Conservation (phyloP, 1,284 basidiomycete genomes). For the Melampsora americana region DNA sequence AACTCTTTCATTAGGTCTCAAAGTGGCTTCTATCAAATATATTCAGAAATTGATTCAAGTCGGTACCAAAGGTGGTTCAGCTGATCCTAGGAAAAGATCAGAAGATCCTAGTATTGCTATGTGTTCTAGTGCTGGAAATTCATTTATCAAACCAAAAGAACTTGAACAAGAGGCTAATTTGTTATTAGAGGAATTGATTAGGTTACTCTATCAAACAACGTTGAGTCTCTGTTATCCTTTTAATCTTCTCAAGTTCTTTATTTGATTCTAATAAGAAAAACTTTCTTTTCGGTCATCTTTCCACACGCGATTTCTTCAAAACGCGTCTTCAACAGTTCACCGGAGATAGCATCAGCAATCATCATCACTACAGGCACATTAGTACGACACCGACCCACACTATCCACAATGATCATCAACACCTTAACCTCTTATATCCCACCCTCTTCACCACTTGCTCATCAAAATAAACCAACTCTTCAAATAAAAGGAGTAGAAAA, state of each 20-base stretch:
- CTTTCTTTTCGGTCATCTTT: not conserved
- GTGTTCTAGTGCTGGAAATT: conserved; percentile 24
- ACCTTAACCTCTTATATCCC: conserved; percentile 84
- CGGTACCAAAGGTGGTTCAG: conserved; percentile 71
- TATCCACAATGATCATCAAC: conserved; percentile 73
- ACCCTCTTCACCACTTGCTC: conserved; percentile 62
- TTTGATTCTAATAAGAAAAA: conserved; percentile 1
- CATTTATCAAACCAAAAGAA: conserved; percentile 37
- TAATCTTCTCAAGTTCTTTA: not conserved
- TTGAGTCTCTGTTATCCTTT: conserved; percentile 1
- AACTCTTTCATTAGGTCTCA: conserved; percentile 64
- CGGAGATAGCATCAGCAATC: conserved; percentile 81
- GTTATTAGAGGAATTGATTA: conserved; percentile 33
- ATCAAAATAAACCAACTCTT: conserved; percentile 56
- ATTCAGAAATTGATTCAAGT: conserved; percentile 84
- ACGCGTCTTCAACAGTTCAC: conserved; percentile 60
- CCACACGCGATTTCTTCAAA: conserved; percentile 39
- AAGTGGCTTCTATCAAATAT: conserved; percentile 83
- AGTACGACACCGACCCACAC: conserved; percentile 72
- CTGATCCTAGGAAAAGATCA: conserved; percentile 57
- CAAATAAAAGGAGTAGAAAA: conserved; percentile 86
- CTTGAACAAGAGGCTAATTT: conserved; percentile 34
- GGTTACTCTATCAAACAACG: conserved; percentile 36
- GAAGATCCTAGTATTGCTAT: conserved; percentile 42
- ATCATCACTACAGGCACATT: conserved; percentile 76